Percentiles rank a stretch among this genome's conserved stretches.
phyloP scores from a whole-genome alignment of 257 asterid genomes.

The Capsicum baccatum region DNA sequence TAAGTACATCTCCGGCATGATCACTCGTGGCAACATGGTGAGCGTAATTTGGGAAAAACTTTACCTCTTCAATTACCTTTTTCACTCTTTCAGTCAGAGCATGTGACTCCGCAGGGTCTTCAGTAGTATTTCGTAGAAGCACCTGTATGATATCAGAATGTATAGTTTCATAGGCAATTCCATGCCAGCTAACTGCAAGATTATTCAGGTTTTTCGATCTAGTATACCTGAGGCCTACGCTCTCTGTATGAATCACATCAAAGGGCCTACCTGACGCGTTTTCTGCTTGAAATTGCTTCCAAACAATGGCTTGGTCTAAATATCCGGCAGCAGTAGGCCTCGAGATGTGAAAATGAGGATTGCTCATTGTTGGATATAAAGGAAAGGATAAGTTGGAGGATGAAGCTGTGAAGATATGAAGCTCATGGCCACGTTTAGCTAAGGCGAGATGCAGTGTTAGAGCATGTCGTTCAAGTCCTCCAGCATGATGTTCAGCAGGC shows the following conservation, averaged over 20 bases:
- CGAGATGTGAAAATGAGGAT: constrained; percentile 59
- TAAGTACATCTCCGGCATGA: constrained; percentile 72
- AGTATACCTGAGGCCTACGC: constrained; percentile 75
- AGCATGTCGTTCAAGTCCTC: constrained; percentile 83
- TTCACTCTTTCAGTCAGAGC: constrained; percentile 44
- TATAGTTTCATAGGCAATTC: constrained; percentile 62
- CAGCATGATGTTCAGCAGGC: constrained; percentile 60
- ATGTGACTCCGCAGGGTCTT: constrained; percentile 31
- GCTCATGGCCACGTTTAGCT: constrained; percentile 71
- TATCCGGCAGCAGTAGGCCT: constrained; percentile 66
- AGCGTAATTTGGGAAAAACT: constrained; percentile 62
- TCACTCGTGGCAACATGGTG: constrained; percentile 85
- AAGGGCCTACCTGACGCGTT: constrained; percentile 54
- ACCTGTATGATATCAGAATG: constrained; percentile 73
- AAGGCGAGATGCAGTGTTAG: constrained; percentile 14
- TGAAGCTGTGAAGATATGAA: constrained; percentile 62
- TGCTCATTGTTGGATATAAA: not conserved
- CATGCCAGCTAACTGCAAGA: constrained; percentile 85
- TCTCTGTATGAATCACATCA: constrained; percentile 74
- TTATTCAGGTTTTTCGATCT: constrained; percentile 54
- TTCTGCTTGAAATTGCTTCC: constrained; percentile 61
- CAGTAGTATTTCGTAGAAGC: constrained; percentile 46
- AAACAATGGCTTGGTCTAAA: constrained; percentile 64
- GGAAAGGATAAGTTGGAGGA: constrained; percentile 45
- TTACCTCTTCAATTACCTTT: constrained; percentile 72